A percentile compares a stretch with the other conserved stretches of the same genome.
phyloP scores from a whole-genome alignment of 305 asterid genomes.

The Withania somnifera region DNA sequence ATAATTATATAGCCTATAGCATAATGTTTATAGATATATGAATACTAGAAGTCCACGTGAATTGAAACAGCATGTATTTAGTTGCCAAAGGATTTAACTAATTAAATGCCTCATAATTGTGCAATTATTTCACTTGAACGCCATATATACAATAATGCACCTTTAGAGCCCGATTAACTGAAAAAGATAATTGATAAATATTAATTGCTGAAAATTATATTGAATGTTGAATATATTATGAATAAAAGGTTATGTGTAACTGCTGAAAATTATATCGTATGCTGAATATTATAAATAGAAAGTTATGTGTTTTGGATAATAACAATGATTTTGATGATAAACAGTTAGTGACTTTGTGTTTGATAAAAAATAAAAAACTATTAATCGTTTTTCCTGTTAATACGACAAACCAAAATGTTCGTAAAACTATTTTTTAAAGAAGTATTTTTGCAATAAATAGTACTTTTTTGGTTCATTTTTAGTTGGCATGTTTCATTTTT shows the following conservation, averaged over 20 bases:
- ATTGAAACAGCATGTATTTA: background rate
- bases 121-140: background rate
- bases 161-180: background rate
- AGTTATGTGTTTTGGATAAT: background rate
- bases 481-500: too few species aligned
- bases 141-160: background rate
- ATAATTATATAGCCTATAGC: background rate
- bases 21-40: background rate
- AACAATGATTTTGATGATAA: background rate
- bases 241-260: too few species aligned
- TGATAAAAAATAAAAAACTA: too few species aligned
- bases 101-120: background rate
- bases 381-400: too few species aligned
- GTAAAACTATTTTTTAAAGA: too few species aligned
- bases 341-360: background rate
- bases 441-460: too few species aligned
- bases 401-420: too few species aligned
- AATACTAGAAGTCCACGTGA: background rate
- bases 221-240: background rate
- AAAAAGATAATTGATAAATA: background rate
- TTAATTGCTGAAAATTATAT: background rate
- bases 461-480: too few species aligned
- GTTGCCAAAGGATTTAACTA: background rate
- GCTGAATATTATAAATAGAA: background rate
- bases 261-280: background rate